Conservation (phyloP, 345 rosid species). For the Syzygium oleosum region DNA sequence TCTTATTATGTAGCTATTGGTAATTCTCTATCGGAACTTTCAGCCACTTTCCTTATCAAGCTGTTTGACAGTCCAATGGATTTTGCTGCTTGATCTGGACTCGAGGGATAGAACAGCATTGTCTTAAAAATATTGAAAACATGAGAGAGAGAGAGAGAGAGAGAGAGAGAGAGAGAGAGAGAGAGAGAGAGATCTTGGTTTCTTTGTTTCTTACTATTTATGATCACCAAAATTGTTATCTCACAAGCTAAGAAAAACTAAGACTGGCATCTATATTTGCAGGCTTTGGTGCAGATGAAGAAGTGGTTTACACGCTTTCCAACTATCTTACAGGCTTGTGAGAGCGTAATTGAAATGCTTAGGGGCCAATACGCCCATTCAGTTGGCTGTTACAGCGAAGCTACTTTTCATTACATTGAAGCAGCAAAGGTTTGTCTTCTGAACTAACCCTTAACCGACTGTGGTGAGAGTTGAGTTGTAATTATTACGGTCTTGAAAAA, state of each 20-base stretch:
- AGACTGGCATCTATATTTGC: constrained; percentile 11
- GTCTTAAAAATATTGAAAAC: background rate
- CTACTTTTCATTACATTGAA: constrained; percentile 87
- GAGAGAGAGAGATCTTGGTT: background rate
- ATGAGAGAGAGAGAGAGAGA: background rate
- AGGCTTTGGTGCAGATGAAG: constrained; percentile 92
- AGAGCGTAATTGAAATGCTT: constrained; percentile 91
- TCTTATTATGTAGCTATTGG: background rate
- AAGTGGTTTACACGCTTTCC: constrained; percentile 84
- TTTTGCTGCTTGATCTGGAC: background rate
- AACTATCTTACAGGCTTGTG: constrained; percentile 84
- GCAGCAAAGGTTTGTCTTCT: constrained; percentile 62
- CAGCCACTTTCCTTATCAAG: background rate
- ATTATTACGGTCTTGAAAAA: background rate
- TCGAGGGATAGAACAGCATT: background rate
- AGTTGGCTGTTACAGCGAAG: constrained; percentile 90
- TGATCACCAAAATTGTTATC: background rate
- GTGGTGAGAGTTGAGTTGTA: background rate
- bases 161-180: too few relatives aligned
- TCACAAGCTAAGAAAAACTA: background rate
- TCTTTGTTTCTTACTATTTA: background rate
- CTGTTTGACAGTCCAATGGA: background rate
- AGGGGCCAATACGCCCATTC: constrained; percentile 97
- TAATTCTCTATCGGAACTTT: background rate
- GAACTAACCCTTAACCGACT: background rate